Percentiles rank a stretch among this genome's conserved stretches.
Evolutionary conservation across 1,284 basidiomycete species (phyloP).

Genomic region (Cutaneotrichosporon sp.): DNA sequence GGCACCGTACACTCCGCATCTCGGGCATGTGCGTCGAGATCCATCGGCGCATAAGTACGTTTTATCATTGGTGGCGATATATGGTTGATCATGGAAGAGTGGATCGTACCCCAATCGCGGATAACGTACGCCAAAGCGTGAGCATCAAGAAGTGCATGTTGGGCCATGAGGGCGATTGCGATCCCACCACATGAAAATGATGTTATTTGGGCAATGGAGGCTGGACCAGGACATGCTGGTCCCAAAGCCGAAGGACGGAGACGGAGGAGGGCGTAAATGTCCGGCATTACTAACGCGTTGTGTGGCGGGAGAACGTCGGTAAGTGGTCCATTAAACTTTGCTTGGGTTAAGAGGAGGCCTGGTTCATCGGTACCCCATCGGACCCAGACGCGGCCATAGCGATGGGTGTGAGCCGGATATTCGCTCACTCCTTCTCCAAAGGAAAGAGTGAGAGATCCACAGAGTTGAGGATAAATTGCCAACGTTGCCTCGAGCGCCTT

Average conservation of each 20-base stretch:
- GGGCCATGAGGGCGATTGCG: conserved; percentile 49
- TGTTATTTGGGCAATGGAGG: conserved; percentile 54
- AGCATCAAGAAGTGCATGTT: conserved; percentile 55
- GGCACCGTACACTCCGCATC: conserved; percentile 46
- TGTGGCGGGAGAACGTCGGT: conserved; percentile 35
- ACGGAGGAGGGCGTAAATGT: conserved; percentile 11
- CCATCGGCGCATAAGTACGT: conserved; percentile 50
- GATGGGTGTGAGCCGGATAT: conserved; percentile 39
- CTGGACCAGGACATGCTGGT: conserved; percentile 19
- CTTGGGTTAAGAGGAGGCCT: conserved; percentile 52
- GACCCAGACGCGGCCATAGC: conserved; percentile 51
- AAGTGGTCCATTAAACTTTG: conserved; percentile 28
- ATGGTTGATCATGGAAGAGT: conserved; percentile 27
- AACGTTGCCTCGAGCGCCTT: background rate
- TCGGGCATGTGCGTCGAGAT: conserved; percentile 48
- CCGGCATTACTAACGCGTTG: conserved; percentile 3
- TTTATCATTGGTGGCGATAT: conserved; percentile 6
- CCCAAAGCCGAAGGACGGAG: conserved; percentile 13
- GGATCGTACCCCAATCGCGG: conserved; percentile 52
- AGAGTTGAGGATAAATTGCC: background rate
- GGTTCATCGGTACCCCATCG: conserved; percentile 40
- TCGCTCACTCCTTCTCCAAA: background rate
- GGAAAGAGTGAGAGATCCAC: background rate
- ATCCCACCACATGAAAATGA: conserved; percentile 34
- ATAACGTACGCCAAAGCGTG: conserved; percentile 52